Evolutionary conservation across 2,329 filamentous ascomycete genomes (phyloP), one percentile per base, ranked within the genome.

Genomic region (Dendryphion nanum): DNA sequence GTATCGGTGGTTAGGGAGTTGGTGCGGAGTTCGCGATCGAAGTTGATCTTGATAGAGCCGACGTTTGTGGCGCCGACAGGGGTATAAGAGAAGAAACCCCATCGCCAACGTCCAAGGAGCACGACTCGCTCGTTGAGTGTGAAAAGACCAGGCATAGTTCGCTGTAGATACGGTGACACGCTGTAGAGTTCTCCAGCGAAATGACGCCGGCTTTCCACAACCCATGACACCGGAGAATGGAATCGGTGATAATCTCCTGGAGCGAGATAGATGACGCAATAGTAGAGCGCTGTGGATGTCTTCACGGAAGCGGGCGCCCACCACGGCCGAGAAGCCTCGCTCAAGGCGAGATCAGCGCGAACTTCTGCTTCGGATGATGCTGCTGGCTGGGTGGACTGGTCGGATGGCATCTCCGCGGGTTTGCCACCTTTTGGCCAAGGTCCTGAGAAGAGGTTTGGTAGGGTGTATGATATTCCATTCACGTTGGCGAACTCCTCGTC

Each of bases 191-290:
- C 94, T 41, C 93, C 93, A 0, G 93, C 90, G 62, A 98, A 98
- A 71, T 98, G 93, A n/a, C 93, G 86, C 30, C 94, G 83, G 49
- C 83, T 83, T 68, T 96, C 87, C 21, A 93, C 93, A 13, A 98
- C 89, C 93, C 93, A 98, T 53, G 88, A 86, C 2, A 89, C 84
- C 0, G 93, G 93, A 2, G 88, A 95, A 72, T 98, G 94, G 74
- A 97, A 98, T 48, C 91, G 87, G 71, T 98, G 93, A 71, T 98
- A 98, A 71, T 98, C 94, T 34, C 93, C 93, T 0, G 93, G 93
- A 0, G 94, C 93, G 30, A 98, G 81, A 69, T 98, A 98, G 59
- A 98, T 82, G 47, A 98, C 94, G 44, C 77, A 86, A 68, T 97
- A 98, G 73, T 95, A 95, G 6, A 98, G 78, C 7, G 84, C 81